phyloP scores from a whole-genome alignment of 805 yeast genomes.

The Cyberlindnera xylosilytica region DNA sequence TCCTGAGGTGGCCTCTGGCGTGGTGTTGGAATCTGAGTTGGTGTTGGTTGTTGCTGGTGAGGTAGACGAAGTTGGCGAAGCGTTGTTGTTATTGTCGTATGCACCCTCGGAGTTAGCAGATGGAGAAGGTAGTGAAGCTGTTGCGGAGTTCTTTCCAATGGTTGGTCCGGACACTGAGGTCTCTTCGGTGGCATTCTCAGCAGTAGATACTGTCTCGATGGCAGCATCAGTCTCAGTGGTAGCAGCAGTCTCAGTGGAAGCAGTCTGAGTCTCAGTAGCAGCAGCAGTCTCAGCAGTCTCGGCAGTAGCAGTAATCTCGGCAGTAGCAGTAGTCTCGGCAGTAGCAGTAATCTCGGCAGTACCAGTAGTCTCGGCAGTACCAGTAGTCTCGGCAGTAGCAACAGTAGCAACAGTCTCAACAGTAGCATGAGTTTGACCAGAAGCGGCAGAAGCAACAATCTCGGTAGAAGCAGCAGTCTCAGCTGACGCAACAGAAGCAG shows the following conservation, averaged over 20 bases:
- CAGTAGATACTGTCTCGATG: neutral
- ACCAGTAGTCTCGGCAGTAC: constrained; percentile 2
- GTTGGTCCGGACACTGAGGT: too few species aligned
- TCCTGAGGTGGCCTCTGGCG: too few species aligned
- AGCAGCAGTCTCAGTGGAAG: neutral
- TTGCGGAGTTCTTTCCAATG: too few species aligned
- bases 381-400: neutral
- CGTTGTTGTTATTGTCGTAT: too few species aligned
- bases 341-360: constrained; percentile 2
- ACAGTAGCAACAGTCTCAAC: neutral
- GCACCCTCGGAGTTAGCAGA: too few species aligned
- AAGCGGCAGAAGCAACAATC: too few species aligned
- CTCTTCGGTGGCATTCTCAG: neutral
- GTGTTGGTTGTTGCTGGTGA: too few species aligned
- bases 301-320: constrained; percentile 2
- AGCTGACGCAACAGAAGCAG: neutral
- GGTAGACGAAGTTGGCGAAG: too few species aligned
- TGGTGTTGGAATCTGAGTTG: too few species aligned
- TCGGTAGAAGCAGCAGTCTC: neutral
- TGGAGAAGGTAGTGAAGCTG: too few species aligned
- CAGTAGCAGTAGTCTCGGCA: too few species aligned
- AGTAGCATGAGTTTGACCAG: too few species aligned
- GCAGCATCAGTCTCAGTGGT: neutral
- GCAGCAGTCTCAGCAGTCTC: neutral
- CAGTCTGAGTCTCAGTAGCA: constrained; percentile 1